Evolutionary conservation across 352 stramenopile species (phyloP).

Genomic region (Phytophthora sansomeana): DNA sequence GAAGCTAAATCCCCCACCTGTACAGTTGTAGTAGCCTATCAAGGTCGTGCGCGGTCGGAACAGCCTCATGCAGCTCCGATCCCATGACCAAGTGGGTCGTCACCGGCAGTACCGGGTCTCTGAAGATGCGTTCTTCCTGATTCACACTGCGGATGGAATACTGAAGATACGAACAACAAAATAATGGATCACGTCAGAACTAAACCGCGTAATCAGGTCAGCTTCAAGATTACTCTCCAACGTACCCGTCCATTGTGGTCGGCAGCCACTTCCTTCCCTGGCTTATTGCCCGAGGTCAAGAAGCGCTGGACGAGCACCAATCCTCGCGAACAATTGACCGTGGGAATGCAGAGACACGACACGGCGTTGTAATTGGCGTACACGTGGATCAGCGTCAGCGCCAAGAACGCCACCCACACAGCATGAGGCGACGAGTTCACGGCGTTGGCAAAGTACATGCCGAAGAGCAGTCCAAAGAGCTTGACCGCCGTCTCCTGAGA

Average conservation of each 20-base stretch:
- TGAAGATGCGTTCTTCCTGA: conserved; percentile 60
- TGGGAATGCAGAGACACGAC: conserved; percentile 88
- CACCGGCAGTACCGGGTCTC: conserved; percentile 58
- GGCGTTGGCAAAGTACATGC: conserved; percentile 85
- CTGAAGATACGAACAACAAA: conserved; percentile 16
- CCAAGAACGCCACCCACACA: conserved; percentile 92
- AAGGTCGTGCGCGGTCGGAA: conserved; percentile 47
- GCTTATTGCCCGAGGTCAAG: conserved; percentile 23
- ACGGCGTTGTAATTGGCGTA: conserved; percentile 95
- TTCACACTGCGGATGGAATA: conserved; percentile 75
- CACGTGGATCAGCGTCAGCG: conserved; percentile 94
- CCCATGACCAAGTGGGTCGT: conserved; percentile 63
- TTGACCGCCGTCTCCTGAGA: conserved; percentile 97
- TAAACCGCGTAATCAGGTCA: conserved; percentile 25
- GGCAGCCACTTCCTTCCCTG: conserved; percentile 35
- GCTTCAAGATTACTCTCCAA: conserved; percentile 20
- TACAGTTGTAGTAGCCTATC: conserved; percentile 64
- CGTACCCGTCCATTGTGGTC: conserved; percentile 39
- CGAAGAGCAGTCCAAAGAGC: conserved; percentile 92
- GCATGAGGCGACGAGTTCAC: conserved; percentile 68
- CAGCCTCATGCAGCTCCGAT: conserved; percentile 53
- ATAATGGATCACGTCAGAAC: conserved; percentile 10
- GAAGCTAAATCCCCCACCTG: conserved; percentile 29
- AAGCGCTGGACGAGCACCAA: conserved; percentile 69
- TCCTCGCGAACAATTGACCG: conserved; percentile 84